phyloP scores from a whole-genome alignment of 2,329 filamentous ascomycete genomes.

The Pseudocercospora fijiensis region DNA sequence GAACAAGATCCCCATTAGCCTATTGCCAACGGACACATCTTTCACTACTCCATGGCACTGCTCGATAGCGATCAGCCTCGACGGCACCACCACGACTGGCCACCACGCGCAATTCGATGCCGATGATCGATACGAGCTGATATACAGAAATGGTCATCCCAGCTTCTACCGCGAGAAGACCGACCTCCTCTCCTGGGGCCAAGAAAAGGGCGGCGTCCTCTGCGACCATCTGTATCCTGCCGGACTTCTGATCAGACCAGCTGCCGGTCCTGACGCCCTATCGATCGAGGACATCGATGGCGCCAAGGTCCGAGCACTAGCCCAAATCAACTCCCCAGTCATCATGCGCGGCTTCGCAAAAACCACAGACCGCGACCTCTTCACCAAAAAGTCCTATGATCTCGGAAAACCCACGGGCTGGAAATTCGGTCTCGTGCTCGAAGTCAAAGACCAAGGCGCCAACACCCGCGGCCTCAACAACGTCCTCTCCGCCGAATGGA shows the following conservation, averaged over 20 bases:
- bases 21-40: constrained; percentile 14
- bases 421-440: constrained; percentile 19
- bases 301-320: constrained; percentile 17
- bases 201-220: constrained; percentile 11
- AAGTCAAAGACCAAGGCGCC: constrained; percentile 20
- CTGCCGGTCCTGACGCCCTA: constrained; percentile 8
- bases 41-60: constrained; percentile 25
- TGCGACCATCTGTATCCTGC: constrained; percentile 19
- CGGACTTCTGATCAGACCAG: constrained; percentile 13
- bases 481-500: constrained; percentile 17
- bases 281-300: constrained; percentile 14
- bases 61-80: constrained; percentile 22
- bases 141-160: constrained; percentile 14
- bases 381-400: constrained; percentile 10
- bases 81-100: constrained; percentile 24
- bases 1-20: constrained; percentile 16
- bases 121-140: constrained; percentile 18
- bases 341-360: constrained; percentile 18
- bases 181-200: constrained; percentile 10
- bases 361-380: constrained; percentile 17
- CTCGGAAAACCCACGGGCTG: constrained; percentile 14
- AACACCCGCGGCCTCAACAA: constrained; percentile 17
- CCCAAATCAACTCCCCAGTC: constrained; percentile 17
- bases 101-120: constrained; percentile 16
- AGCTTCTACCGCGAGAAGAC: constrained; percentile 21